Base-by-base conservation (phyloP, 108 stramenopile genomes). In the Pseudonitzschia delicatissima region DNA sequence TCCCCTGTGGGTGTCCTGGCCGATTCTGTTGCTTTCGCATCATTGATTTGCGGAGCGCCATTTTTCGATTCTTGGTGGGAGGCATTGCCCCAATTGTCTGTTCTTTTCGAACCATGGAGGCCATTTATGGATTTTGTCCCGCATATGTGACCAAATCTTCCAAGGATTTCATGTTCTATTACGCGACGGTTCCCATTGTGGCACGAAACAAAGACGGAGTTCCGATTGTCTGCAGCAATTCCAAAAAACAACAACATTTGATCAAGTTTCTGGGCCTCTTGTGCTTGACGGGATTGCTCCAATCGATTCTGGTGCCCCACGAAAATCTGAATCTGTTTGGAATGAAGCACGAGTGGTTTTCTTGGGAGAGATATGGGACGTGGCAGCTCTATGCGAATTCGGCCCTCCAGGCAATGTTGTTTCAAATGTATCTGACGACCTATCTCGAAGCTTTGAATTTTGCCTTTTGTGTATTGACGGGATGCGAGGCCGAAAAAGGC, bases 381-480 rank as follows among this genome's bases (percentile, higher is more conserved):
- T 66, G 65, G 72, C 40, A 66, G 17, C 26, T 62, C 33, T 74
- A 74, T 52, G 67, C 73, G 42, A 68, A 74, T 45, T 57, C 27
- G 40, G 25, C 50, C 12, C 12, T 74, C 2, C 62, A 67, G 25
- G 72, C 64, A 76, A 66, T 86, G 9, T 55, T 84, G 5, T 84
- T 89, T 57, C 83, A 85, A 71, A 25, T 84, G 11, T 77, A 83
- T 63, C 59, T 89, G 64, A 78, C 85, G 25, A 74, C 80, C 29
- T 84, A 80, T 62, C 44, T 73, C 15, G 86, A 78, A 35, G 81
- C 73, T 2, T 33, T 89, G 57, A 65, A 40, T 25, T 55, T 73
- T 28, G 18, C 74, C 20, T 82, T 78, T 44, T 70, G 44, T 18
- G 11, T 64, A 8, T 21, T 74, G 9, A 66, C 73, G 3, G 69